These are phyloP conservation scores for Fusarium subglutinans DNA, from an alignment of 2,329 filamentous ascomycete species.

Conservation along the genomic window DNA sequence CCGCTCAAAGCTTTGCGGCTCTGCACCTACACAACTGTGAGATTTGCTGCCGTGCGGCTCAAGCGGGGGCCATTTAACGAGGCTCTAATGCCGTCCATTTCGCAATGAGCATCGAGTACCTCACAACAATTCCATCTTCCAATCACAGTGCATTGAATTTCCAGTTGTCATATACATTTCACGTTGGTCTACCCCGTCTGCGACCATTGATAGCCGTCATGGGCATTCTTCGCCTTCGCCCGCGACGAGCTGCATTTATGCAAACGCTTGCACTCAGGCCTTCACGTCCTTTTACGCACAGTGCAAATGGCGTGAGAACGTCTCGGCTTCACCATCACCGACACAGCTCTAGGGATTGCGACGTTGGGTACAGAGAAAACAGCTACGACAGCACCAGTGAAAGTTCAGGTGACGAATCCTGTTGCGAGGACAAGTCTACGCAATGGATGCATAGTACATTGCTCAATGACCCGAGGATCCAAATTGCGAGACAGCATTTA, in stretches of 20 bases:
- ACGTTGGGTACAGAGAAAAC: accelerated
- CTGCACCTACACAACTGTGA: not conserved
- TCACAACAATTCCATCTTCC: not conserved
- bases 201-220: not conserved
- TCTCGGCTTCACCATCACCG: accelerated
- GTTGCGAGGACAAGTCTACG: not conserved
- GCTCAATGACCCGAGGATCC: accelerated
- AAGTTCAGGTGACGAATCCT: not conserved
- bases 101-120: no score
- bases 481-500: not conserved
- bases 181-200: no score
- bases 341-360: accelerated
- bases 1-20: no score
- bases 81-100: no score
- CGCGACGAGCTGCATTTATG: accelerated
- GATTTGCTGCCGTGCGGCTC: not conserved
- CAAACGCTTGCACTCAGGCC: accelerated
- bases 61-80: not conserved
- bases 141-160: accelerated
- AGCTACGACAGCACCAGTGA: not conserved
- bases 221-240: not conserved
- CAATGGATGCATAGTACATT: accelerated
- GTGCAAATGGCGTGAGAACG: accelerated
- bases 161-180: not conserved
- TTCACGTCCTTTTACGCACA: accelerated